These are phyloP conservation scores for Elongisporangium undulatum DNA, from an alignment of 352 stramenopile species.

Conservation along the genomic window DNA sequence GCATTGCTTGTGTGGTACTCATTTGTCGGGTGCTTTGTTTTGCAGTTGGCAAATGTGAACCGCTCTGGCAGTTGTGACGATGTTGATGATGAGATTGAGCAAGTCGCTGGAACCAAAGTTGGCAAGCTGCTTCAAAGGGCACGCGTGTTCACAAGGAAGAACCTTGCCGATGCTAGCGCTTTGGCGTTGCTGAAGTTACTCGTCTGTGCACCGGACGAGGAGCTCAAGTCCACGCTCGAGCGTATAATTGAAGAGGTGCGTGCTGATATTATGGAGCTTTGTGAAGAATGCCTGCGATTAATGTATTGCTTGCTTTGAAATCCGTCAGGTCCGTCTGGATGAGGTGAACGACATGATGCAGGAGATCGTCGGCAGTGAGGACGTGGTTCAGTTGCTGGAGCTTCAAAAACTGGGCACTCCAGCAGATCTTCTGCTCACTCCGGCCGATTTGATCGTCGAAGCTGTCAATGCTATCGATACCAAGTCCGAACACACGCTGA, in stretches of 20 bases:
- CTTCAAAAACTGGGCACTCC: conserved; percentile 78
- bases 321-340: conserved; percentile 53
- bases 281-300: background rate
- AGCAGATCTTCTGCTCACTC: conserved; percentile 66
- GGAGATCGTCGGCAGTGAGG: conserved; percentile 53
- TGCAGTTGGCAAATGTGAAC: conserved; percentile 21
- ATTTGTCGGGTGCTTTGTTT: background rate
- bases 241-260: conserved; percentile 58
- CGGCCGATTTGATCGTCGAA: conserved; percentile 57
- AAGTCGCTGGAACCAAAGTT: conserved; percentile 48
- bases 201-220: background rate
- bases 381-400: conserved; percentile 52
- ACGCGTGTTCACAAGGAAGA: conserved; percentile 39
- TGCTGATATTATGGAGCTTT: conserved; percentile 1
- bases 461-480: conserved; percentile 16
- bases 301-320: conserved; percentile 6
- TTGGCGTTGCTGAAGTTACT: background rate
- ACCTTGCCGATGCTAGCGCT: conserved; percentile 49
- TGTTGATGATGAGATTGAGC: conserved; percentile 70
- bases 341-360: conserved; percentile 78
- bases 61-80: conserved; percentile 37
- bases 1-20: background rate
- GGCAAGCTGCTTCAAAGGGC: conserved; percentile 37
- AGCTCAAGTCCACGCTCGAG: conserved; percentile 38
- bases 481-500: conserved; percentile 7